Evolutionary conservation across 495 filamentous ascomycete genomes (phyloP).

Genomic region (Zalerion maritima): DNA sequence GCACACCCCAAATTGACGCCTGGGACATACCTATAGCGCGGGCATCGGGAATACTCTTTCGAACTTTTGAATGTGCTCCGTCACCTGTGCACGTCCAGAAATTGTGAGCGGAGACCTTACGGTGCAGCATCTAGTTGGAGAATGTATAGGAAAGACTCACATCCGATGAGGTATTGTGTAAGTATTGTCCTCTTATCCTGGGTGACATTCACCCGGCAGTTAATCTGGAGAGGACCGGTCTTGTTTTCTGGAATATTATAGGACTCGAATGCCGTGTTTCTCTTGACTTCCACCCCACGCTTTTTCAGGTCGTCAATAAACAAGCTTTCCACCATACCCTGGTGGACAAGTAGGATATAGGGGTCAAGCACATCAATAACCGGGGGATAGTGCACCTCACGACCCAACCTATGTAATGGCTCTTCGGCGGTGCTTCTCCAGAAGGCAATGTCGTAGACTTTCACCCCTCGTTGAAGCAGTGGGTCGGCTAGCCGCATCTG

Average conservation of each 20-base stretch:
- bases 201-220: slow-evolving; percentile 24
- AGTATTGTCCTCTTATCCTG: slow-evolving; percentile 26
- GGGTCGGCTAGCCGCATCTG: slow-evolving; percentile 54
- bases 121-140: background rate
- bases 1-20: slow-evolving; percentile 54
- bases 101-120: slow-evolving; percentile 4
- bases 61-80: slow-evolving; percentile 37
- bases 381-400: slow-evolving; percentile 35
- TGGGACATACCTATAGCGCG: slow-evolving; percentile 43
- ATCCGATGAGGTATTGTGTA: slow-evolving; percentile 38
- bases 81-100: slow-evolving; percentile 21
- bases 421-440: slow-evolving; percentile 49
- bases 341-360: slow-evolving; percentile 58
- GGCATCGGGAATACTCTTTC: slow-evolving; percentile 40
- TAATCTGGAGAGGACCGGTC: slow-evolving; percentile 25
- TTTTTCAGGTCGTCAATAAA: slow-evolving; percentile 48
- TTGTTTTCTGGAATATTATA: slow-evolving; percentile 29
- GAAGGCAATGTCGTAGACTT: slow-evolving; percentile 56
- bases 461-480: slow-evolving; percentile 44
- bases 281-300: slow-evolving; percentile 39
- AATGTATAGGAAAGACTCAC: slow-evolving; percentile 14
- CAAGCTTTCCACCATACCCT: slow-evolving; percentile 57
- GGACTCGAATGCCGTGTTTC: slow-evolving; percentile 41
- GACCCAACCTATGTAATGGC: slow-evolving; percentile 36
- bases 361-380: slow-evolving; percentile 55